phyloP scores from a whole-genome alignment of 2,329 filamentous ascomycete species.

The Chaetomiaceae sp. region DNA sequence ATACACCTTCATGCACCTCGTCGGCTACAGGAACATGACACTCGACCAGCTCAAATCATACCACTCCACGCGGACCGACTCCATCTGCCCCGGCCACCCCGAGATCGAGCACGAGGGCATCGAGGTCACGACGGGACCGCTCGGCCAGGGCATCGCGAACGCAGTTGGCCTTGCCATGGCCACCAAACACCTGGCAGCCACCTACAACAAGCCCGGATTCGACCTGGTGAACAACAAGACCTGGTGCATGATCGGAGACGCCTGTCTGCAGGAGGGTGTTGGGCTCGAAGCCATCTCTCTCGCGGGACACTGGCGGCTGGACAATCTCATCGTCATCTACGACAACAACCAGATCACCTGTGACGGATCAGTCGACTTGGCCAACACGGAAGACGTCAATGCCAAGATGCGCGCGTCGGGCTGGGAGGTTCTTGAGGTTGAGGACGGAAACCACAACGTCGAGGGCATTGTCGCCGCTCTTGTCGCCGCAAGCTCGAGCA shows the following conservation, averaged over 20 bases:
- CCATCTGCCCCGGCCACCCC: background rate
- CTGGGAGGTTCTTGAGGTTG: conserved; percentile 1
- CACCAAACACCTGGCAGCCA: background rate
- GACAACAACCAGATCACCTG: conserved; percentile 3
- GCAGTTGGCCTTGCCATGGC: background rate
- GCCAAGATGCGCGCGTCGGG: background rate
- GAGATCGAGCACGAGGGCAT: conserved; percentile 1
- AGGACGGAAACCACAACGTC: background rate
- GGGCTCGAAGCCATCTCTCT: conserved; percentile 1
- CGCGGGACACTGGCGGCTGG: background rate
- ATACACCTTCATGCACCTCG: conserved; percentile 1
- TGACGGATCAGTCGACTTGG: background rate
- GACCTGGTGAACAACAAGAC: background rate
- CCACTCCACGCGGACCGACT: conserved; percentile 1
- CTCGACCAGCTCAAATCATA: conserved; percentile 3
- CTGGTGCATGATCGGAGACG: conserved; percentile 1
- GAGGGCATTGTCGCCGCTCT: background rate
- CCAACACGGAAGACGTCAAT: background rate
- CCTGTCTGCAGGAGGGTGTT: background rate
- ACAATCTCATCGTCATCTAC: background rate
- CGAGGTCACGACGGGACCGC: background rate
- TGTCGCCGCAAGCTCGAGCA: background rate
- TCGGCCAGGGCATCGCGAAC: conserved; percentile 1
- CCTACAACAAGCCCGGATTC: background rate
- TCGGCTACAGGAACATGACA: background rate